Base-by-base conservation (phyloP, 495 filamentous ascomycete genomes). In the Stereocaulon alpinum region DNA sequence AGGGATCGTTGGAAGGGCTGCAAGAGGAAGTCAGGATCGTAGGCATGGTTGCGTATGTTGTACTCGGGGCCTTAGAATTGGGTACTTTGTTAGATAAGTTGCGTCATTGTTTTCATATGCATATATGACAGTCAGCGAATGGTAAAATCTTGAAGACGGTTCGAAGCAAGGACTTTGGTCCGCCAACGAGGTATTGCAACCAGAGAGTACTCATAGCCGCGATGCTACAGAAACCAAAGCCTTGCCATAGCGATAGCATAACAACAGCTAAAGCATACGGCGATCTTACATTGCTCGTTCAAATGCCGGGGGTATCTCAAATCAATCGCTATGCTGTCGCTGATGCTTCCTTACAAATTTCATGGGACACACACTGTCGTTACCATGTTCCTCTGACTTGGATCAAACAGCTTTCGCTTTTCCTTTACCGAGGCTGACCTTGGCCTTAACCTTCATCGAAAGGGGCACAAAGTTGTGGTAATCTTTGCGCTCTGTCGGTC, bases 361-460 rank as follows among this genome's bases (percentile, higher is more conserved):
- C 49, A 7, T 5, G 4, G 6, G n/a, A 52, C 29, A 52, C 34
- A 29, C 29, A n/a, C 15, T 12, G 12, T 51, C 10, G 9, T 32
- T 10, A 18, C 9, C 27, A 17, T 52, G 49, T 41, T 10, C 10
- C 22, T 11, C 7, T 55, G 12, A 18, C 40, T 37, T 4, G 5
- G n/a, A 11, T 51, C 30, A 37, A 40, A 54, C 20, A 18, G 52
- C 54, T 43, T 55, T 66, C 18, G 17, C 64, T 50, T 67, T 67
- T 41, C 64, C 63, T 42, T 68, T 60, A 22, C 42, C 52, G 40
- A 60, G 5, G 20, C 29, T 34, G 40, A 63, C 71, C 59, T 59
- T 74, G 0, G 80, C 82, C 65, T 74, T 74, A 30, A 87, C 61
- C 66, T 86, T 86, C 27, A 87, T 71, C 61, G 85, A 77, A 22